Percentiles rank a stretch among this genome's conserved stretches.
phyloP scores from a whole-genome alignment of 192 early-diverging fungal genomes.

The Linnemannia hyalina region DNA sequence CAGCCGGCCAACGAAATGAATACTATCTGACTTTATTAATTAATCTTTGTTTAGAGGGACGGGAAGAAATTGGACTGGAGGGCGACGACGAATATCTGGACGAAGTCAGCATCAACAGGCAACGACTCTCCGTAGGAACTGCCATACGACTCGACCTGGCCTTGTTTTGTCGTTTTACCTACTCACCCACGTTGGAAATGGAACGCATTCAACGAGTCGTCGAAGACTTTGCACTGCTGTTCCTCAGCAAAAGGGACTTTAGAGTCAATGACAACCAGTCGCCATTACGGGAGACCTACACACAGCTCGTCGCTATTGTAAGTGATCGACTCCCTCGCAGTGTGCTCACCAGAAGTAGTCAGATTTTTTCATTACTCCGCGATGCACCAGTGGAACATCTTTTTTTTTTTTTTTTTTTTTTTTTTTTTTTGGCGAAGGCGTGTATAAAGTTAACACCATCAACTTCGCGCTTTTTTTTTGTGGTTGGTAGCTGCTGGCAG shows the following conservation, averaged over 20 bases:
- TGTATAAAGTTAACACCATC: not conserved
- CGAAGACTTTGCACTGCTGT: not conserved
- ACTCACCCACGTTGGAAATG: not conserved
- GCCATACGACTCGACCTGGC: constrained; percentile 25
- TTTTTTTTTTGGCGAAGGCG: not conserved
- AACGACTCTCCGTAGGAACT: constrained; percentile 1
- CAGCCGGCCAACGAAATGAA: not conserved
- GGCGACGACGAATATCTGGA: not conserved
- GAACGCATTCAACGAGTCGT: not conserved
- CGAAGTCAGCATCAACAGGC: not conserved
- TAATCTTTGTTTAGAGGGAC: not conserved
- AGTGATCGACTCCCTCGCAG: not conserved
- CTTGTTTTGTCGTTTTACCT: constrained; percentile 12
- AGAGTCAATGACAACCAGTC: not conserved
- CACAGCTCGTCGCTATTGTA: constrained; percentile 27
- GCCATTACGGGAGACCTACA: constrained; percentile 1
- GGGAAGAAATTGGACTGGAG: not conserved
- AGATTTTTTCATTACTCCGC: not conserved
- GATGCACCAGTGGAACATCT: not conserved
- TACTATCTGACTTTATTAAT: not conserved
- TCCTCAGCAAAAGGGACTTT: not conserved
- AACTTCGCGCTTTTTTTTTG: not conserved
- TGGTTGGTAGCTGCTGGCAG: not conserved
- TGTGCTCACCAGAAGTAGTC: too few relatives aligned
- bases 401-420: not conserved